Base-by-base conservation (phyloP, 208 protist genomes). In the Crithidia thermophila region DNA sequence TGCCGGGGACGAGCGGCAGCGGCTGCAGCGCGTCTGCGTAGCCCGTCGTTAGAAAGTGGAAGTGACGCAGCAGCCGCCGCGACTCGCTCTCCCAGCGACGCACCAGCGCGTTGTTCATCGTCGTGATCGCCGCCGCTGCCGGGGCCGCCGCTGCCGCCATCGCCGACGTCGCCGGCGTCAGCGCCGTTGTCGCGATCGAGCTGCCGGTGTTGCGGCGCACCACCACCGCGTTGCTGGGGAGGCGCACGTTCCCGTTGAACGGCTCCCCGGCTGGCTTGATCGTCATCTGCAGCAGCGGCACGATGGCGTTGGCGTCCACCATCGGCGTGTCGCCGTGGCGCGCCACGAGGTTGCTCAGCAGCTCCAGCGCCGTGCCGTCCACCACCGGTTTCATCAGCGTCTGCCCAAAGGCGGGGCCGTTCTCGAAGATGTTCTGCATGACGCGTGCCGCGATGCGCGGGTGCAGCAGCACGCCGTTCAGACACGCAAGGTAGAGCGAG, bases 381-480 rank as follows among this genome's bases (percentile, higher is more conserved):
- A 77, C 40, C 43, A 95, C 72, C 3, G 90, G 90, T 43, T 75
- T 71, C 72, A 95, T 84, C 30, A 94, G 69, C 18, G 79, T 71
- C 25, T 82, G 69, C 65, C 84, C 92, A 50, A 94, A 88, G n/a
- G 70, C 60, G 11, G 37, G 73, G 58, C 75, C 90, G 77, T 96
- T 96, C 10, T 82, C 69, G 45, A 77, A 77, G 16, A 90, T 65
- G 66, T 96, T 96, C 23, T 83, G 77, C 25, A 94, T 75, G 37
- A 85, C 84, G 18, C 59, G 65, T 0, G 80, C 51, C 0, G 83
- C 88, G 5, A 65, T 80, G 31, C 53, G 64, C 4, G 91, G 91
- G 75, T 96, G 91, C 46, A 92, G 73, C 42, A 96, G 66, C 11
- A 92, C 85, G 14, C 82, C 85, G 46, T 80, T 84, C 13, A 96